A percentile compares a stretch with the other conserved stretches of the same genome.
Evolutionary conservation across 768 basidiomycete species (phyloP).

Genomic region (Clitopilus passeckerianus): DNA sequence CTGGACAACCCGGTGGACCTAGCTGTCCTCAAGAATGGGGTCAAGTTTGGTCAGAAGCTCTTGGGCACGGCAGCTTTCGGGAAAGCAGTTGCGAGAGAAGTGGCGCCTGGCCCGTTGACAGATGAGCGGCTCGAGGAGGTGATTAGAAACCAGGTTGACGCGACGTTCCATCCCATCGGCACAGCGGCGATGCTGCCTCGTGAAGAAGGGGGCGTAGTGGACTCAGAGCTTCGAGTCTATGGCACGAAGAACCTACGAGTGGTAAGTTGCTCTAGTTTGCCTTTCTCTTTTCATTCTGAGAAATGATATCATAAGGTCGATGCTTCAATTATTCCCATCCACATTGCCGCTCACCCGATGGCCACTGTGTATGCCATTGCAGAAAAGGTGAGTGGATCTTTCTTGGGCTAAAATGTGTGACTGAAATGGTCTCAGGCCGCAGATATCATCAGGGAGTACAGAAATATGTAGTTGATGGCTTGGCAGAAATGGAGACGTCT

Average conservation of each 20-base stretch:
- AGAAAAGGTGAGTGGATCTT: conserved; percentile 14
- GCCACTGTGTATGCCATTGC: conserved; percentile 17
- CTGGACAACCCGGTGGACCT: conserved; percentile 16
- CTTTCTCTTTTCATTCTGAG: neutral
- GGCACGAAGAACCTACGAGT: conserved; percentile 10
- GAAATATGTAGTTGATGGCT: no score
- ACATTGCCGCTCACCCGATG: conserved; percentile 13
- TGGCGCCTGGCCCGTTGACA: conserved; percentile 12
- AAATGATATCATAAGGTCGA: conserved; percentile 9
- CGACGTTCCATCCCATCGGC: conserved; percentile 16
- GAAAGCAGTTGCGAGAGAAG: conserved; percentile 5
- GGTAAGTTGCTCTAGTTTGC: neutral
- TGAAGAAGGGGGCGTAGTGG: conserved; percentile 28
- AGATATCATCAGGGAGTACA: conserved; percentile 4
- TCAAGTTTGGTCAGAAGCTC: conserved; percentile 12
- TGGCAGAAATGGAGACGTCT: no score
- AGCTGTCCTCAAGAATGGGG: conserved; percentile 15
- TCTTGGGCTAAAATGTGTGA: neutral
- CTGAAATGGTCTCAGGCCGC: conserved; percentile 4
- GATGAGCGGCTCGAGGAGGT: conserved; percentile 16
- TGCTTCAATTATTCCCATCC: conserved; percentile 16
- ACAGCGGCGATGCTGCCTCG: conserved; percentile 26
- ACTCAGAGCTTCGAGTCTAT: conserved; percentile 21
- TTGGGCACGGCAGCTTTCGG: conserved; percentile 2
- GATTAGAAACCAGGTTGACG: conserved; percentile 1